Conservation (phyloP, 768 basidiomycete genomes). For the Calocera viscosa region DNA sequence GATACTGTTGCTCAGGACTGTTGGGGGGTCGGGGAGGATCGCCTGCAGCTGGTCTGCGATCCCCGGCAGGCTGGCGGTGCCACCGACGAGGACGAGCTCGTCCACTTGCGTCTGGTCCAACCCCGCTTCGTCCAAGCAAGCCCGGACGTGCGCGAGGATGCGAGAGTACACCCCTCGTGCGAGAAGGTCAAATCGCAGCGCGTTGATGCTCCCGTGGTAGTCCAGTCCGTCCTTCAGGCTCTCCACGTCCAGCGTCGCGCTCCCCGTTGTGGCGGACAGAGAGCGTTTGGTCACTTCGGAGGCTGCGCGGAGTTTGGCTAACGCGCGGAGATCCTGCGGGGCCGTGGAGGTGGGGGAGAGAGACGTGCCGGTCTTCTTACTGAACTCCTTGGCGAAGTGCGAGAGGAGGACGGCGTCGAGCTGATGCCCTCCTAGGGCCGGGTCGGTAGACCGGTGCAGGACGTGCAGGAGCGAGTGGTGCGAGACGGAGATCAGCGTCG, state of each 20-base stretch:
- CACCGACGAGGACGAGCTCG: conserved; percentile 71
- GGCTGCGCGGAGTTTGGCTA: conserved; percentile 85
- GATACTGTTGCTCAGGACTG: conserved; percentile 52
- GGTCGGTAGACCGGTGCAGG: conserved; percentile 34
- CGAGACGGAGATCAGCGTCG: conserved; percentile 56
- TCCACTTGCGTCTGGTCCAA: conserved; percentile 58
- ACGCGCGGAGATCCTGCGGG: conserved; percentile 61
- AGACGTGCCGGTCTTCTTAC: conserved; percentile 80
- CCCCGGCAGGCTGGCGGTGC: conserved; percentile 60
- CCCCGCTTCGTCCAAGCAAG: conserved; percentile 40
- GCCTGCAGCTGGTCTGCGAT: conserved; percentile 44
- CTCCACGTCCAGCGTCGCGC: conserved; percentile 86
- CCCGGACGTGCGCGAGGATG: conserved; percentile 39
- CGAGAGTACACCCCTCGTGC: conserved; percentile 47
- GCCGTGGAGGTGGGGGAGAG: conserved; percentile 46
- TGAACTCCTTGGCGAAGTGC: conserved; percentile 90
- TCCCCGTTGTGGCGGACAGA: conserved; percentile 70
- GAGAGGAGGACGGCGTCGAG: conserved; percentile 76
- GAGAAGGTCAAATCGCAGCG: conserved; percentile 52
- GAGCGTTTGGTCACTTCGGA: conserved; percentile 93
- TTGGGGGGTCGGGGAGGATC: conserved; percentile 44
- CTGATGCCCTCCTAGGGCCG: conserved; percentile 48
- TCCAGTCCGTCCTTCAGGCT: conserved; percentile 89
- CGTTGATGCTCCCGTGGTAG: conserved; percentile 60
- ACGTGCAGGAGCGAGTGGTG: conserved; percentile 57